phyloP scores from a whole-genome alignment of 2,329 filamentous ascomycete genomes.

The Colletotrichum salicis region DNA sequence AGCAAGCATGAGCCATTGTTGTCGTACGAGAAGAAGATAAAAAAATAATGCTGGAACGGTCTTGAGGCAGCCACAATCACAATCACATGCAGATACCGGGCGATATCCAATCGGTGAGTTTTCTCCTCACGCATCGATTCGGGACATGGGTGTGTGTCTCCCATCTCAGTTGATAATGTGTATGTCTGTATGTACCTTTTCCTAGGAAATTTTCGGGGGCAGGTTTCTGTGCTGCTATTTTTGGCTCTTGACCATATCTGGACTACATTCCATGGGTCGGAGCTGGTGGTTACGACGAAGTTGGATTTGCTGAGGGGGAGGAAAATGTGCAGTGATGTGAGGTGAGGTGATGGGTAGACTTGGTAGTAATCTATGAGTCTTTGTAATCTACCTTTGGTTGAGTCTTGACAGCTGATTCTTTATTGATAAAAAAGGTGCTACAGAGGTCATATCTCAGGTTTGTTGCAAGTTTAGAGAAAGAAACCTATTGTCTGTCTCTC shows the following conservation, averaged over 20 bases:
- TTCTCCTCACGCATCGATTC: not conserved
- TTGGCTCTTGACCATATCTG: not conserved
- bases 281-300: too few species aligned
- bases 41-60: not conserved
- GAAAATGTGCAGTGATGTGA: too few species aligned
- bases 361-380: too few species aligned
- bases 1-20: not conserved
- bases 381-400: too few species aligned
- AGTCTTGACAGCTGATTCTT: too few species aligned
- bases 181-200: not conserved
- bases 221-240: not conserved
- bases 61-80: not conserved
- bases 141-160: not conserved
- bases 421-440: too few species aligned
- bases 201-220: not conserved
- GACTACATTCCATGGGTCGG: not conserved
- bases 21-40: not conserved
- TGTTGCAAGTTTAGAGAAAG: too few species aligned
- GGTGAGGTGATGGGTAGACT: too few species aligned
- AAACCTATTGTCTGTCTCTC: too few species aligned
- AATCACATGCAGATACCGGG: not conserved
- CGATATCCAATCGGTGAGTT: not conserved
- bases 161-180: not conserved
- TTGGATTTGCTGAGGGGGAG: too few species aligned
- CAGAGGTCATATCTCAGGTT: too few species aligned